These are phyloP conservation scores for Solanum chmielewskii DNA, from an alignment of 257 asterid species.

Conservation along the genomic window DNA sequence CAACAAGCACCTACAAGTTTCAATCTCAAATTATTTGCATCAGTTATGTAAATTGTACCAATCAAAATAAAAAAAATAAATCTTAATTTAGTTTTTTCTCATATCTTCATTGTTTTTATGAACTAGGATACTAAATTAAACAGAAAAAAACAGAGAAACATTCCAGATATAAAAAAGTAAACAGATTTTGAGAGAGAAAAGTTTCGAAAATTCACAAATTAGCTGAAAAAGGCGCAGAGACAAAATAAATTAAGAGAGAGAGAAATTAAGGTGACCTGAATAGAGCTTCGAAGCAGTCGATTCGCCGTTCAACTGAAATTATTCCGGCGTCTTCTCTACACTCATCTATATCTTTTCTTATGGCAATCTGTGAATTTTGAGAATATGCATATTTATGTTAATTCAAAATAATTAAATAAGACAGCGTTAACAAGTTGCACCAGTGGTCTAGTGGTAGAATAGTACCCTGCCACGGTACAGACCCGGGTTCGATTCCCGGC, in stretches of 20 bases:
- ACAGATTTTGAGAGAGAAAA: background rate
- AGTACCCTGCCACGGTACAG: slow-evolving; percentile 86
- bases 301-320: background rate
- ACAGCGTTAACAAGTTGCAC: too few species aligned
- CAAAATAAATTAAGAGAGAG: background rate
- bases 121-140: background rate
- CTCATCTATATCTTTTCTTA: background rate
- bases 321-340: background rate
- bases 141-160: background rate
- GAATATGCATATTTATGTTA: too few species aligned
- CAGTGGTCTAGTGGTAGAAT: slow-evolving; percentile 4
- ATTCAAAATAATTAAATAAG: fast-evolving
- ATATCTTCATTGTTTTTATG: background rate
- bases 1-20: background rate
- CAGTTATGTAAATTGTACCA: background rate
- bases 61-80: background rate
- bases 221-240: background rate
- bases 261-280: background rate
- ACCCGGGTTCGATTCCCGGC: slow-evolving; percentile 90
- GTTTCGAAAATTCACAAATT: background rate
- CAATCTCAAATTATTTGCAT: background rate
- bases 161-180: background rate
- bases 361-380: background rate
- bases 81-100: background rate
- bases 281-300: background rate